Conservation (phyloP, 306 rosid genomes). For the Cucurbita maxima region DNA sequence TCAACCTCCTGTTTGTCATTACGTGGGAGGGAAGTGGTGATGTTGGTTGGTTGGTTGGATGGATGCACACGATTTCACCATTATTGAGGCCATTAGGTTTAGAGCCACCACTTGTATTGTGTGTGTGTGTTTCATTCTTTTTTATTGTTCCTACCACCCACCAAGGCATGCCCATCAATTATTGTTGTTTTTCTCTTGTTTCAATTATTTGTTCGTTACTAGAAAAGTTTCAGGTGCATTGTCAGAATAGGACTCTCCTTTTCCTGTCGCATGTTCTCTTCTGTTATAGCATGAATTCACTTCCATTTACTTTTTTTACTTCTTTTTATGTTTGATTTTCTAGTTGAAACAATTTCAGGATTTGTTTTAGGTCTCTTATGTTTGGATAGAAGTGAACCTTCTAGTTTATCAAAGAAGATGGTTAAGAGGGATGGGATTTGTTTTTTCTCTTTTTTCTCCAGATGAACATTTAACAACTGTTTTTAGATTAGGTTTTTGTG, state of each 20-base stretch:
- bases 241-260: constrained; percentile 5
- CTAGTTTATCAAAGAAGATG: neutral
- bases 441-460: too few relatives aligned
- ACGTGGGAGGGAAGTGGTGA: constrained; percentile 5
- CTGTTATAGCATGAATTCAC: neutral
- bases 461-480: too few relatives aligned
- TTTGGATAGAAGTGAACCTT: neutral
- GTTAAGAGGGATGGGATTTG: too few relatives aligned
- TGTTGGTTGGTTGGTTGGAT: constrained; percentile 8
- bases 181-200: neutral
- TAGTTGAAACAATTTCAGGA: neutral
- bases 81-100: constrained; percentile 4
- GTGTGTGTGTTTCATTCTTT: neutral
- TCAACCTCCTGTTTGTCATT: constrained; percentile 2
- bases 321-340: neutral
- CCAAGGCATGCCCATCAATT: neutral
- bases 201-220: neutral
- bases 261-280: neutral
- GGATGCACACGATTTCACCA: constrained; percentile 1
- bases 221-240: neutral
- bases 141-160: constrained; percentile 1
- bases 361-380: neutral
- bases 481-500: too few relatives aligned
- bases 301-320: neutral
- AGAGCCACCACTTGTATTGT: neutral